Evolutionary conservation across 2,329 filamentous ascomycete genomes (phyloP).

Genomic region (Stemphylium beticola): DNA sequence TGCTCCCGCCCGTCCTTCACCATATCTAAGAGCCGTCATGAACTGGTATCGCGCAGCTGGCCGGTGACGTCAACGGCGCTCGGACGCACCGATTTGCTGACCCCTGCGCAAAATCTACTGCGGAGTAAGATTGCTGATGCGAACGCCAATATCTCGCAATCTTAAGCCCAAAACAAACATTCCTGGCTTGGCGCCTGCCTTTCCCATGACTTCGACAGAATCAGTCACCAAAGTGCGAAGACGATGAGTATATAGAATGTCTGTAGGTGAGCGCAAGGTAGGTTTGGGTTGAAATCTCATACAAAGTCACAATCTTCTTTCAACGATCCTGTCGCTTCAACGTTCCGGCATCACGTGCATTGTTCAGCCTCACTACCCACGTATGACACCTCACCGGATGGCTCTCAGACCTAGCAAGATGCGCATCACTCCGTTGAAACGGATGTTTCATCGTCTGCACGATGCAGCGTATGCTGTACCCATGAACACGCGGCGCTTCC

Average conservation of each 20-base stretch:
- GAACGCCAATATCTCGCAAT: constrained; percentile 25
- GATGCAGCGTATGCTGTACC: neutral
- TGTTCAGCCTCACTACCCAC: too few species aligned
- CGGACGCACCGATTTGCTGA: constrained; percentile 11
- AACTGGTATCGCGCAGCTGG: neutral
- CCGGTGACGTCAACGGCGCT: constrained; percentile 24
- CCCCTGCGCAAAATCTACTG: constrained; percentile 18
- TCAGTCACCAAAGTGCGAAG: constrained; percentile 16
- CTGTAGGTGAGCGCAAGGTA: neutral
- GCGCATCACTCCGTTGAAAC: too few species aligned
- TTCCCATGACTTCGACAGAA: neutral
- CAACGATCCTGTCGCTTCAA: too few species aligned
- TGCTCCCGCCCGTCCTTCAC: neutral
- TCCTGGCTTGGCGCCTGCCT: constrained; percentile 22
- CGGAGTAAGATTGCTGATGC: constrained; percentile 31
- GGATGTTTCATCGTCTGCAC: neutral
- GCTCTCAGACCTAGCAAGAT: too few species aligned
- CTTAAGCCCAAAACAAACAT: constrained; percentile 27
- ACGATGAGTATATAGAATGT: constrained; percentile 9
- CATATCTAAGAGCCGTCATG: neutral
- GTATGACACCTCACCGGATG: too few species aligned
- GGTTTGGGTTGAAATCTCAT: too few species aligned
- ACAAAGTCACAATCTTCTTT: neutral
- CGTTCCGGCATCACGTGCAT: too few species aligned
- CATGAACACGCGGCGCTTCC: neutral